These are phyloP conservation scores for Excoecaria cochinchinensis DNA, from an alignment of 345 rosid species.

Conservation along the genomic window DNA sequence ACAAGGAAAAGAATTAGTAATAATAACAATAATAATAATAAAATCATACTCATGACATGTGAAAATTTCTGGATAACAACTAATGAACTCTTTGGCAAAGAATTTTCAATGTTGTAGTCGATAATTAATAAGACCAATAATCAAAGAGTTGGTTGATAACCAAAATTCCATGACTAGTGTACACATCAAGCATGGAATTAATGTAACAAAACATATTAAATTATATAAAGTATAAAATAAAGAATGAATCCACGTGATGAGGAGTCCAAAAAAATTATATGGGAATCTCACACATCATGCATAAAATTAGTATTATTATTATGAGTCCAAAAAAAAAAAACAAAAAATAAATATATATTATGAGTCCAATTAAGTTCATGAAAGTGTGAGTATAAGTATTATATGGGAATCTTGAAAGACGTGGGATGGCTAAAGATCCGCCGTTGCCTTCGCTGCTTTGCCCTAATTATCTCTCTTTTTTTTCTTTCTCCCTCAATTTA, in stretches of 20 bases:
- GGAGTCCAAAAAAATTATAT: not conserved
- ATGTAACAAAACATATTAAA: constrained; percentile 6
- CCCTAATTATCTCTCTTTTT: constrained; percentile 8
- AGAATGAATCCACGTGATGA: constrained; percentile 26
- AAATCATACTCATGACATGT: constrained; percentile 6
- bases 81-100: not conserved
- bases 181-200: constrained; percentile 30
- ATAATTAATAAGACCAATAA: not conserved
- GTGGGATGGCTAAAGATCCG: constrained; percentile 44
- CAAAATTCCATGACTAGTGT: constrained; percentile 1
- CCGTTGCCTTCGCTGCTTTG: constrained; percentile 40
- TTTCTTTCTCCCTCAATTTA: not conserved
- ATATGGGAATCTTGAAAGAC: constrained; percentile 38
- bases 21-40: not conserved
- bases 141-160: constrained; percentile 5
- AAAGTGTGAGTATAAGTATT: not conserved
- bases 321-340: too few species aligned
- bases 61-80: not conserved
- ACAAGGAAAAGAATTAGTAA: too few species aligned
- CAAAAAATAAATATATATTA: too few species aligned
- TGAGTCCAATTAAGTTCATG: not conserved
- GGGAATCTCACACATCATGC: too few species aligned
- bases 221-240: not conserved
- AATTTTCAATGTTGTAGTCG: not conserved
- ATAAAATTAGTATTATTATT: not conserved